Evolutionary conservation across 2,329 filamentous ascomycete genomes (phyloP).

Genomic region (Penicillium verrucosum): DNA sequence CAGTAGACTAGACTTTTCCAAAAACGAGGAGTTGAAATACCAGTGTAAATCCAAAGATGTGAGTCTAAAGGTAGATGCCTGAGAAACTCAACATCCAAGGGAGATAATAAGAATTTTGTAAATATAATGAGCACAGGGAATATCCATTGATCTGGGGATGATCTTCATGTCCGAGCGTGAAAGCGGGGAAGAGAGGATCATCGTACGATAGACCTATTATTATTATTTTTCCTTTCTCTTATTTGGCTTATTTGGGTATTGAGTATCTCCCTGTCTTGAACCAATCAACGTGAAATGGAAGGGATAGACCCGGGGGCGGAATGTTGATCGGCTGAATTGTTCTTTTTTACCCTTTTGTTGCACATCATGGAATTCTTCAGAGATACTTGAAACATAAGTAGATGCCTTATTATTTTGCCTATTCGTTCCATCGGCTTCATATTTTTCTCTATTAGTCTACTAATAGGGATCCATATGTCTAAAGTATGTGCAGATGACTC

Average conservation of each 20-base stretch:
- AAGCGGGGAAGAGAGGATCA: conserved; percentile 19
- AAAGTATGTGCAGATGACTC: neutral
- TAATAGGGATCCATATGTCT: neutral
- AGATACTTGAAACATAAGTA: neutral
- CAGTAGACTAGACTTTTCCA: neutral
- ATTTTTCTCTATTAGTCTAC: neutral
- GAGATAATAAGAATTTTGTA: neutral
- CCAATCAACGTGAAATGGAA: conserved; percentile 17
- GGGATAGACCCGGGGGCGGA: conserved; percentile 18
- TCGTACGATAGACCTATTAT: neutral
- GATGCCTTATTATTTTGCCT: neutral
- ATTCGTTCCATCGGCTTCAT: neutral
- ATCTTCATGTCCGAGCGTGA: conserved; percentile 17
- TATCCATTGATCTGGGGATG: conserved; percentile 10
- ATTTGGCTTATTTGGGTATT: neutral
- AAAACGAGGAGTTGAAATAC: too few relatives aligned
- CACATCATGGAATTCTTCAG: neutral
- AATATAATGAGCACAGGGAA: neutral
- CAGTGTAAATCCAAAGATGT: neutral
- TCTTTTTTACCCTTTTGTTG: neutral
- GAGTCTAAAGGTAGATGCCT: neutral
- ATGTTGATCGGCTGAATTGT: conserved; percentile 22
- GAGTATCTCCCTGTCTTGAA: neutral
- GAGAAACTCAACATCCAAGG: neutral
- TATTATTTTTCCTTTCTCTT: neutral